These are phyloP conservation scores for Colletotrichum sp. DNA, from an alignment of 2,329 filamentous ascomycete genomes.

Conservation along the genomic window DNA sequence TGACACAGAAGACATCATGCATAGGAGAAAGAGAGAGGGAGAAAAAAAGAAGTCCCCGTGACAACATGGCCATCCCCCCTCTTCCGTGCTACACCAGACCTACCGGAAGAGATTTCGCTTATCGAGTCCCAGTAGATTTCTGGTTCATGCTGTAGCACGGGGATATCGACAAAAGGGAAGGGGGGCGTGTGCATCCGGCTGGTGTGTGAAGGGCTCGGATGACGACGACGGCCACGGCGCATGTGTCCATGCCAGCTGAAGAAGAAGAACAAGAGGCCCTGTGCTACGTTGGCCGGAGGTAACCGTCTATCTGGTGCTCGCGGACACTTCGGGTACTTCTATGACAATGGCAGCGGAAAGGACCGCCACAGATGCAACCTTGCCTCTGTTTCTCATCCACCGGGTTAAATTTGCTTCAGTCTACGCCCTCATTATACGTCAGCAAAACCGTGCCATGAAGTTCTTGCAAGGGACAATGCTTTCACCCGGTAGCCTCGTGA, in stretches of 20 bases:
- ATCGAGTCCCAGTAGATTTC: slow-evolving; percentile 13
- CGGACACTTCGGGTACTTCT: neutral
- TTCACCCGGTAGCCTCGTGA: neutral
- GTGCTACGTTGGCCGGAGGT: neutral
- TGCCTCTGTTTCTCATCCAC: neutral
- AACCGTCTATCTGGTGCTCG: neutral
- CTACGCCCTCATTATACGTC: neutral
- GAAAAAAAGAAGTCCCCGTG: neutral
- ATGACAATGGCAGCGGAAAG: neutral
- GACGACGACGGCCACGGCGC: neutral
- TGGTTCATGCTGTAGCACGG: neutral
- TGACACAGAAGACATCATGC: neutral
- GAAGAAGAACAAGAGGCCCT: neutral
- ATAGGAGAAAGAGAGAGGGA: neutral
- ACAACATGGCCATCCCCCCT: neutral
- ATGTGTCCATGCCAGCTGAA: neutral
- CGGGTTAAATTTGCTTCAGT: neutral
- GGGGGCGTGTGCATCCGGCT: neutral
- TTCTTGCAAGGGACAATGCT: neutral
- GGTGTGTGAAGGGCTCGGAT: neutral
- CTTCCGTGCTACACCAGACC: neutral
- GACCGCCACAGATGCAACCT: neutral
- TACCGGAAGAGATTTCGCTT: slow-evolving; percentile 3
- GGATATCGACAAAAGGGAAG: neutral
- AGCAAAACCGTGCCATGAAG: neutral